These are phyloP conservation scores for Hypholoma sublateritium DNA, from an alignment of 768 basidiomycete species.

Conservation along the genomic window DNA sequence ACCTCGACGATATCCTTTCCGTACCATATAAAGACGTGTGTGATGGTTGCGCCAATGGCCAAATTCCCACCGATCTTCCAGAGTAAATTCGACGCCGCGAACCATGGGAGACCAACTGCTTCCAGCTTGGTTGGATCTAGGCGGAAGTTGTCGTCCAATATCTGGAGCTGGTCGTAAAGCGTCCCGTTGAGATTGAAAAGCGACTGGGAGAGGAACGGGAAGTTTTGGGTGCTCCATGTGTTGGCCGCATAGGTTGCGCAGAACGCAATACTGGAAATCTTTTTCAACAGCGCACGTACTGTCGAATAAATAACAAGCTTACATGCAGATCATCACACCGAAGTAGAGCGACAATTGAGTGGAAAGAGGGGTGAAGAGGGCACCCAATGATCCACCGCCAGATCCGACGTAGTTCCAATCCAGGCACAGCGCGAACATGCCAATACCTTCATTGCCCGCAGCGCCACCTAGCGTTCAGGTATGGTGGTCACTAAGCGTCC, in stretches of 20 bases:
- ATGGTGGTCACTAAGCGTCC: background rate
- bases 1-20: conserved; percentile 44
- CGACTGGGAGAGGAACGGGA: conserved; percentile 58
- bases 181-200: conserved; percentile 55
- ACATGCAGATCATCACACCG: conserved; percentile 55
- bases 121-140: conserved; percentile 51
- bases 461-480: conserved; percentile 38
- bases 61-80: conserved; percentile 36
- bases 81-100: conserved; percentile 43
- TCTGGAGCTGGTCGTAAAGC: conserved; percentile 48
- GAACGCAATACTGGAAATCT: conserved; percentile 36
- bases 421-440: conserved; percentile 54
- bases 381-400: conserved; percentile 43
- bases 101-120: conserved; percentile 46
- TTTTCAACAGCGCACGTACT: background rate
- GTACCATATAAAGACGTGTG: conserved; percentile 54
- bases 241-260: conserved; percentile 46
- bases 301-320: conserved; percentile 18
- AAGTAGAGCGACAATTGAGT: conserved; percentile 51
- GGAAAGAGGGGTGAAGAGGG: conserved; percentile 51
- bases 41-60: conserved; percentile 48
- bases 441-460: conserved; percentile 63
- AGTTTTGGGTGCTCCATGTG: conserved; percentile 55
- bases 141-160: conserved; percentile 48
- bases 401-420: conserved; percentile 63